A percentile compares a stretch with the other conserved stretches of the same genome.
These are phyloP conservation scores for Colletotrichum sp. DNA, from an alignment of 2,329 filamentous ascomycete genomes.

Conservation along the genomic window DNA sequence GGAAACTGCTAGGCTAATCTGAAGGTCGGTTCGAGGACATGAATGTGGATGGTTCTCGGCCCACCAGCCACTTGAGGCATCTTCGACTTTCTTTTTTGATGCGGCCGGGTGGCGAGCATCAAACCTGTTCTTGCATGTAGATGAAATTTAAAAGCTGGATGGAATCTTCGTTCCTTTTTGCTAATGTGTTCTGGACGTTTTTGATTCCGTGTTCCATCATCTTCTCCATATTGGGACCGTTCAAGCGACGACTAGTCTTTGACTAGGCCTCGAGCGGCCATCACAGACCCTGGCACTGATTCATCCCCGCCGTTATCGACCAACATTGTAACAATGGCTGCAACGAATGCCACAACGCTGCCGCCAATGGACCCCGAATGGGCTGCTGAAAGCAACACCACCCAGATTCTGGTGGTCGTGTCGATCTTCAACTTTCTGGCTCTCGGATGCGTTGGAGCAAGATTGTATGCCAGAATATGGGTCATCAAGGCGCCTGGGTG, in stretches of 20 bases:
- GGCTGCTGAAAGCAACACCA: slow-evolving; percentile 29
- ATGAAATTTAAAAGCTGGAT: neutral
- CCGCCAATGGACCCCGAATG: slow-evolving; percentile 12
- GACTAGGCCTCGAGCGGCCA: neutral
- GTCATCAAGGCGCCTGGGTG: neutral
- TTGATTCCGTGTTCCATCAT: neutral
- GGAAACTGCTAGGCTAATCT: neutral
- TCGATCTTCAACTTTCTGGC: slow-evolving; percentile 5
- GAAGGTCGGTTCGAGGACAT: neutral
- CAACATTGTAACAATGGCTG: neutral
- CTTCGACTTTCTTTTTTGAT: neutral
- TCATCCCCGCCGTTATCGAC: neutral
- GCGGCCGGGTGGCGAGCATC: neutral
- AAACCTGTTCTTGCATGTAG: neutral
- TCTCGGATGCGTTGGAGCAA: neutral
- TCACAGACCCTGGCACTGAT: neutral
- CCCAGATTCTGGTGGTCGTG: slow-evolving; percentile 24
- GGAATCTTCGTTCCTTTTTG: neutral
- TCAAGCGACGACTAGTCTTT: neutral
- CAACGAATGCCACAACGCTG: neutral
- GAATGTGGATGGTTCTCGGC: neutral
- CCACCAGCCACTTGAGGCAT: neutral
- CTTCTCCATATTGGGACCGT: neutral
- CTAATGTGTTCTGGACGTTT: neutral
- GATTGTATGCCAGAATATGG: neutral